Conservation (phyloP, 225 moss, liverwort and hornwort genomes). For the Bryum argenteum region DNA sequence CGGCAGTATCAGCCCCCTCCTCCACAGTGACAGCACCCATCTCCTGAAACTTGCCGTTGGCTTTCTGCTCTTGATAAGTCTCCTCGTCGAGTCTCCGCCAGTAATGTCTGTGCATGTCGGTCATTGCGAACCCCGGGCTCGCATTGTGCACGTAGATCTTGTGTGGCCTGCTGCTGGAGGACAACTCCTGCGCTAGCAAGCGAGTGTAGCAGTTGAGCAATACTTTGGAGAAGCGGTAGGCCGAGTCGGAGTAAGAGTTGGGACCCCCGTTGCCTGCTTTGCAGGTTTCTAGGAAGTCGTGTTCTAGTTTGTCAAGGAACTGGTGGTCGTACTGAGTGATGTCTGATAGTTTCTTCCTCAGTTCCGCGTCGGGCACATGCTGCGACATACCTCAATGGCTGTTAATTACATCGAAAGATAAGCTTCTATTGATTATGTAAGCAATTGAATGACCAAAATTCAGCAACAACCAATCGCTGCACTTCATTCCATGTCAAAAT, state of each 20-base stretch:
- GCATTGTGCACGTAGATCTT: conserved; percentile 10
- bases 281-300: conserved; percentile 39
- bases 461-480: too few species aligned
- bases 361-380: conserved; percentile 30
- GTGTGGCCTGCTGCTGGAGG: neutral
- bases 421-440: too few species aligned
- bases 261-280: conserved; percentile 28
- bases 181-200: conserved; percentile 10
- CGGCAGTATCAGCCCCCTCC: conserved; percentile 22
- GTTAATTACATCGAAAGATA: too few species aligned
- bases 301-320: conserved; percentile 30
- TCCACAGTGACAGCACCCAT: neutral
- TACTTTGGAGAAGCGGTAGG: conserved; percentile 28
- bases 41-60: conserved; percentile 1
- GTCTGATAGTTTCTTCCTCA: conserved; percentile 40
- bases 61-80: neutral
- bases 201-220: conserved; percentile 1
- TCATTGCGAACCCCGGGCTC: conserved; percentile 20
- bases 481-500: too few species aligned
- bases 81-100: neutral
- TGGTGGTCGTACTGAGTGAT: conserved; percentile 30
- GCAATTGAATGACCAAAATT: too few species aligned
- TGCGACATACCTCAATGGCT: neutral
- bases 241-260: neutral
- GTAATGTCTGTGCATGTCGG: conserved; percentile 6